Base-by-base conservation (phyloP, 371 early-diverging fungal genomes). In the Mucor piriformis region DNA sequence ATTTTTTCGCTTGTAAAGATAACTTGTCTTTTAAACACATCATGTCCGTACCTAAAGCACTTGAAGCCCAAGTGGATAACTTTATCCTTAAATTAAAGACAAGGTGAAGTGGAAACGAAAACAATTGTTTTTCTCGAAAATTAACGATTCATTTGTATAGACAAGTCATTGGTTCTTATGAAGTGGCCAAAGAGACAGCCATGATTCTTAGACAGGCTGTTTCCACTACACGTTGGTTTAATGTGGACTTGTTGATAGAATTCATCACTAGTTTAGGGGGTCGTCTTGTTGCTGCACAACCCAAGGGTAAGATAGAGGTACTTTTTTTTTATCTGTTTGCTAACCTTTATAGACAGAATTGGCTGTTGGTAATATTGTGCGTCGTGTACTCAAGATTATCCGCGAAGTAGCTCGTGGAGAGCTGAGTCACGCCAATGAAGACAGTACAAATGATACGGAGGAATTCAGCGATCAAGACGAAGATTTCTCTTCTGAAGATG, bases 291-390 rank as follows among this genome's bases (percentile, higher is more conserved):
- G 70, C 72, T 15, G 95, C 96, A 0, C 95, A 93, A 73, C 95
- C 95, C 0, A 90, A 84, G 58, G 89, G 89, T 87, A 67, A 16
- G 24, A 18, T 8, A 7, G 20, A 3, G 4, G 20, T 16, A 20
- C 16, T 8, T 16, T 16, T 42, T 16, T 42, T 18, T 18, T 18
- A n/a, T 25, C 24, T 25, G 6, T 25, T 47, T 25, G 6, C 23
- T 20, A 4, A 16, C 6, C 6, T 23, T 20, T n/a, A 12, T 37
- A 57, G n/a, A 33, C 70, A 83, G 96, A 96, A 67, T 82, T 95
- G 25, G 91, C 92, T 2, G 89, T 94, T 6, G 91, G 89, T n/a
- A 96, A 95, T 72, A 92, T 93, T 37, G 85, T 90, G 21, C 86
- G 92, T 50, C 80, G 96, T 48, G 89, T 95, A 3, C 64, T 95